A percentile compares a stretch with the other conserved stretches of the same genome.
These are phyloP conservation scores for Coleophoma cylindrospora DNA, from an alignment of 2,329 filamentous ascomycete genomes.

Conservation along the genomic window DNA sequence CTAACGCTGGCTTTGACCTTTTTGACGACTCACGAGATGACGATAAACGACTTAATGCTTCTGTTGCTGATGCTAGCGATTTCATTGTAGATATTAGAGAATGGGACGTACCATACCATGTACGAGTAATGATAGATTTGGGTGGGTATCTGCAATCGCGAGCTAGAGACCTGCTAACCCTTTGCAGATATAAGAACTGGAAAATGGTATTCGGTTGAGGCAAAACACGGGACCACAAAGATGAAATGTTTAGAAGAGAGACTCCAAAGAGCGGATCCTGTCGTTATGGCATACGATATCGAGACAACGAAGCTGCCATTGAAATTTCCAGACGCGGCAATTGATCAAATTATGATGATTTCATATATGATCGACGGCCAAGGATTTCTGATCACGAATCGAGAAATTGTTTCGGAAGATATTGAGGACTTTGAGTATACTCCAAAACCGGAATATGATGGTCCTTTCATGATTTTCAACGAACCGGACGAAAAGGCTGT, in stretches of 20 bases:
- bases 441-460: slow-evolving; percentile 91
- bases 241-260: slow-evolving; percentile 82
- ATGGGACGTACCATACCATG: slow-evolving; percentile 98
- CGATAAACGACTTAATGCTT: slow-evolving; percentile 71
- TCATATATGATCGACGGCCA: slow-evolving; percentile 99
- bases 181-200: slow-evolving; percentile 81
- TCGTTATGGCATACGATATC: slow-evolving; percentile 99
- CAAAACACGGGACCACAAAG: slow-evolving; percentile 84
- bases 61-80: slow-evolving; percentile 85
- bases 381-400: slow-evolving; percentile 95
- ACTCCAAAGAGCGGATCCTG: slow-evolving; percentile 84
- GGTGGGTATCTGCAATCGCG: slow-evolving; percentile 38
- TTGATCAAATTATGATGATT: slow-evolving; percentile 99
- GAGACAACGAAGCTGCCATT: slow-evolving; percentile 93
- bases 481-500: slow-evolving; percentile 87
- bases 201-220: slow-evolving; percentile 95
- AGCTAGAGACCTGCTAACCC: slow-evolving; percentile 10
- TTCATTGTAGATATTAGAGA: slow-evolving; percentile 98
- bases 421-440: slow-evolving; percentile 98
- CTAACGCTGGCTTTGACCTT: slow-evolving; percentile 82
- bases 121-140: slow-evolving; percentile 95
- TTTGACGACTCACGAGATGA: slow-evolving; percentile 85
- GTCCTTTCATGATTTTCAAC: slow-evolving; percentile 97
- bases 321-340: slow-evolving; percentile 91
- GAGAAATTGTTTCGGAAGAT: slow-evolving; percentile 95